Evolutionary conservation across 495 filamentous ascomycete species (phyloP), one percentile per base, ranked within the genome.

Genomic region (Hypomontagnella monticulosa): DNA sequence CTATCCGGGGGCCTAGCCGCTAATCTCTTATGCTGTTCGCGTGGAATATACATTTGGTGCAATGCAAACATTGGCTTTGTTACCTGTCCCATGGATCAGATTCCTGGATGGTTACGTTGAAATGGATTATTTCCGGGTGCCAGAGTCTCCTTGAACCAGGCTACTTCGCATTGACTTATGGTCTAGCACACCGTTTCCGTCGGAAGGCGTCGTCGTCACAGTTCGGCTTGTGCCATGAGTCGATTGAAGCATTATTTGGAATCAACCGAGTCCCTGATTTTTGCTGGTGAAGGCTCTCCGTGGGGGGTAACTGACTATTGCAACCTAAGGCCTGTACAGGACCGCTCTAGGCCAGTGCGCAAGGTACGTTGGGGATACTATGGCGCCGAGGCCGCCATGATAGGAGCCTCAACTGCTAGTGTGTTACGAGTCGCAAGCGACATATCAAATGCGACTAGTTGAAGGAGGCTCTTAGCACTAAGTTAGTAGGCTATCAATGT

Each of bases 231-330:
- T 54, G 49, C 62, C 40, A 51, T 12, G 27, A 53, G 36, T 44
- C n/a, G 42, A 43, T 15, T 20, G 12, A 16, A 49, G 27, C 7
- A 30, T 33, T 14, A 50, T 38, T 23, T 40, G 9, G 44, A 38
- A 36, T 36, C 12, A 53, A 27, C 14, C 20, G 32, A 37, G 6
- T 27, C 18, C 33, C 47, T 51, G 38, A 41, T 18, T 2, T 2
- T 64, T 38, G 46, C 38, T 53, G 50, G 20, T 32, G 37, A 53
- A 38, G 15, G 16, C 15, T 46, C 14, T 57, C 9, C 41, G 54
- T 51, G 64, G 53, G 57, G 41, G 34, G 36, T 36, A 4, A 18
- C 23, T 49, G 38, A 42, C 30, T 30, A 57, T 34, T 54, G 40
- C 30, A 27, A 19, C 11, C 15, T 27, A 18, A 11, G 38, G 41